Base-by-base conservation (phyloP, 305 asterid species). In the Stenogyne calaminthoides region DNA sequence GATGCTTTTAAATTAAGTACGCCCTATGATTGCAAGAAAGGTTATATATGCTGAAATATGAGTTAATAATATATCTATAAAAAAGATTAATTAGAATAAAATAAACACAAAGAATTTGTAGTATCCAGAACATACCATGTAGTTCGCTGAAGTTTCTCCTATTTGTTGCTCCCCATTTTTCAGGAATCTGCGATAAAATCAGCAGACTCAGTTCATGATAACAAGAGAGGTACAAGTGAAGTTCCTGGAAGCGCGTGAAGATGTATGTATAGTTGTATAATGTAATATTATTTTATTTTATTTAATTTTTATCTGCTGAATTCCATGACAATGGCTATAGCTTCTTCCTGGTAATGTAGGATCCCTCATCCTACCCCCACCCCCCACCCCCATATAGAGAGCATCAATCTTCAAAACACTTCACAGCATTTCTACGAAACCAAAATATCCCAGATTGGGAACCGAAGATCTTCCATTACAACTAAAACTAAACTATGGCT, bases 311-410 rank as follows among this genome's bases (percentile, higher is more conserved):
- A 27, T 11, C 16, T 34, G 20, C 29, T 58, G 37, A 69, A 60
- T 73, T 67, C 27, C 70, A 74, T 79, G 64, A 77, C 82, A 64
- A 25, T 49, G 60, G 64, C 86, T 84, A 79, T 70, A 82, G 84
- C 52, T 54, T 64, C 29, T n/a, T 3, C 29, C 3, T 3, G 29
- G 29, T 25, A 25, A 25, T 1, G 72, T 71, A 76, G 76, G n/a
- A n/a, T n/a, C n/a, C n/a, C n/a, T n/a, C n/a, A n/a, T n/a, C n/a
- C n/a, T n/a, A n/a, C n/a, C n/a, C n/a, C n/a, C n/a, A 67, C 77
- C 75, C n/a, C n/a, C 85, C 56, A 10, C 32, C 47, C 9, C 49
- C 68, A 76, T 75, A 82, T 58, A 65, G 10, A 70, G 12, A 25
- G 29, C 59, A 56, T 9, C 75, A 54, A 54, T 37, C 78, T 69